Evolutionary conservation across 2,329 filamentous ascomycete genomes (phyloP), one percentile per base, ranked within the genome.

Genomic region (Alternaria sp.): DNA sequence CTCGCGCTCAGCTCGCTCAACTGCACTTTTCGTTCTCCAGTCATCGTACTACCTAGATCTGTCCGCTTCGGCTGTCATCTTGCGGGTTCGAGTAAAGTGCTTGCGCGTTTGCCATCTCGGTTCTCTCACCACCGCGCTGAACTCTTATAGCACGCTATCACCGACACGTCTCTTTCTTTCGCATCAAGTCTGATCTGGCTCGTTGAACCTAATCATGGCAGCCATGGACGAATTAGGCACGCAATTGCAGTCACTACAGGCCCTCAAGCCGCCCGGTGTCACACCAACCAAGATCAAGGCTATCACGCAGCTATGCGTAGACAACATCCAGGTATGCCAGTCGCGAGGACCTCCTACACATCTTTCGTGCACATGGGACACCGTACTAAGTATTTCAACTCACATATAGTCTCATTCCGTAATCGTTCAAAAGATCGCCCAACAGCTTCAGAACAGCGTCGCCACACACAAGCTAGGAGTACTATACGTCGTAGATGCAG

Each of bases 401-500:
- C 51, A 51, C 60, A 73, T 75, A 53, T 83, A 97, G 95, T 94
- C 91, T 81, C 94, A 98, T 83, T 95, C 93, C 55, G 89, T 94
- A 72, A 89, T 99, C 76, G 92, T 98, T 73, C 93, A 97, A 80
- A 97, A 96, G 80, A 91, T 99, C 75, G 97, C 92, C 82, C 96
- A 94, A 68, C 94, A 97, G 77, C 96, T 98, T 86, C 97, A 96
- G 82, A 96, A 95, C 81, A 90, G 94, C 70, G 92, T 93, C 62
- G 89, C 89, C 78, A 96, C 93, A 79, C 94, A 99, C 87, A 99
- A 99, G 83, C 87, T 99, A 81, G 95, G 95, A 82, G 94, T 97
- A 77, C 90, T 99, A 83, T 99, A 99, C 89, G 94, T 98, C 83
- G 92, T 99, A 94, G 95, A 99, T 87, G 97, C 94, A 85, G 94